Evolutionary conservation across 768 basidiomycete genomes (phyloP).

Genomic region (Tephrocybe sp.): DNA sequence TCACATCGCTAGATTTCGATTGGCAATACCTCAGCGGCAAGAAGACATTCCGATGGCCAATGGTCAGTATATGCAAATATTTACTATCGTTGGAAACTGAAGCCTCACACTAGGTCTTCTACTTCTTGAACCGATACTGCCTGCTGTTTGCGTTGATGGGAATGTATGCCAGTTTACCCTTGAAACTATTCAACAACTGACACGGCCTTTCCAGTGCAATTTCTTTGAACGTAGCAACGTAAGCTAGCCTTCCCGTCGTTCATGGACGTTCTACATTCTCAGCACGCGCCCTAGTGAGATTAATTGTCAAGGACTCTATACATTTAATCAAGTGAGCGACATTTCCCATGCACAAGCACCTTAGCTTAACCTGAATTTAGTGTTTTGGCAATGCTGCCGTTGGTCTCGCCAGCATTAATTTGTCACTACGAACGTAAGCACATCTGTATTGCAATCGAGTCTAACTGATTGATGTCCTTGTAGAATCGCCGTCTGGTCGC

Average conservation of each 20-base stretch:
- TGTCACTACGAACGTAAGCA: slow-evolving; percentile 65
- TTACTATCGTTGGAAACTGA: not conserved
- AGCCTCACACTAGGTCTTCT: slow-evolving; percentile 47
- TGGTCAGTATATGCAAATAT: slow-evolving; percentile 40
- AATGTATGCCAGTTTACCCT: slow-evolving; percentile 46
- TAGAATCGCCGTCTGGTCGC: slow-evolving; percentile 73
- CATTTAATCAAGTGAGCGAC: slow-evolving; percentile 54
- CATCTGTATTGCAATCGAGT: not conserved
- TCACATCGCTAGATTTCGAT: slow-evolving; percentile 62
- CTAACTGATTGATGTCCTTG: not conserved
- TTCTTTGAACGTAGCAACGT: slow-evolving; percentile 58
- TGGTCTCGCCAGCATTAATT: slow-evolving; percentile 70
- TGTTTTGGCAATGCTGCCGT: slow-evolving; percentile 64
- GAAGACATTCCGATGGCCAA: slow-evolving; percentile 64
- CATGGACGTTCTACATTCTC: not conserved
- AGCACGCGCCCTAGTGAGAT: slow-evolving; percentile 37
- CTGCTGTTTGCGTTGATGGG: slow-evolving; percentile 66
- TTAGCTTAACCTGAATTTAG: slow-evolving; percentile 20
- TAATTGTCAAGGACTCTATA: slow-evolving; percentile 68
- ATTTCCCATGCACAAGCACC: not conserved
- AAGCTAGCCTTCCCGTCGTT: slow-evolving; percentile 18
- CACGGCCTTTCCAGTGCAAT: slow-evolving; percentile 44
- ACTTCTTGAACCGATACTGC: slow-evolving; percentile 69
- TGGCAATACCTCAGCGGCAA: slow-evolving; percentile 59
- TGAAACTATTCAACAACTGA: too few relatives aligned